phyloP scores from a whole-genome alignment of 2,329 filamentous ascomycete genomes.

The Phyllosticta ampelicida region DNA sequence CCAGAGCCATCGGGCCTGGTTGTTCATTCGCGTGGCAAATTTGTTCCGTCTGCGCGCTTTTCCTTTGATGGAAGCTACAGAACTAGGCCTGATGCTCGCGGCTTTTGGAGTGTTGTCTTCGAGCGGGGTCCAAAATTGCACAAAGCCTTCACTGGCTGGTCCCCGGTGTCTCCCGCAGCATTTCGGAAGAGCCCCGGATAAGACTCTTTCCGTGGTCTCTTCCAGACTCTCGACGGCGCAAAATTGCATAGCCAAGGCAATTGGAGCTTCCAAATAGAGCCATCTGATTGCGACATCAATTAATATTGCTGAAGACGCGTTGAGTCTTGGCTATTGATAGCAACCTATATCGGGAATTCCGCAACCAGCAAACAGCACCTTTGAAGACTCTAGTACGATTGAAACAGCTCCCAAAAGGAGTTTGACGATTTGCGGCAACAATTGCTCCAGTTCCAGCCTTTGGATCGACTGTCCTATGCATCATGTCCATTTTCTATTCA shows the following conservation, averaged over 20 bases:
- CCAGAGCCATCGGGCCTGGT: background rate
- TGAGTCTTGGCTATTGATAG: background rate
- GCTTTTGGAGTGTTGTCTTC: too few species aligned
- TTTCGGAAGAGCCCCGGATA: background rate
- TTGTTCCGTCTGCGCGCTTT: background rate
- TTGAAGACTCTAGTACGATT: background rate
- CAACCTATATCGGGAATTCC: background rate
- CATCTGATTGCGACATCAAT: background rate
- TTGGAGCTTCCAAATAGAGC: background rate
- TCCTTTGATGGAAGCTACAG: background rate
- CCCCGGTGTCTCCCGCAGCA: too few species aligned
- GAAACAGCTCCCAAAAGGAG: background rate
- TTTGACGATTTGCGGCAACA: background rate
- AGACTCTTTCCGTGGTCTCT: background rate
- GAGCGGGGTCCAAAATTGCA: too few species aligned
- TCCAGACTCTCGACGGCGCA: background rate
- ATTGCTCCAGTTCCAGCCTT: background rate
- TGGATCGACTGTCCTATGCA: background rate
- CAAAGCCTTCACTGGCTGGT: background rate
- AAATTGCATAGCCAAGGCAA: background rate
- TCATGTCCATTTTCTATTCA: background rate
- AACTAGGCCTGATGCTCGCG: background rate
- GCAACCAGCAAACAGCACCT: background rate
- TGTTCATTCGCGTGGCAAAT: background rate
- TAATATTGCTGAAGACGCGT: background rate